Base-by-base conservation (phyloP, 441 rosid genomes). In the Kokia cookei region DNA sequence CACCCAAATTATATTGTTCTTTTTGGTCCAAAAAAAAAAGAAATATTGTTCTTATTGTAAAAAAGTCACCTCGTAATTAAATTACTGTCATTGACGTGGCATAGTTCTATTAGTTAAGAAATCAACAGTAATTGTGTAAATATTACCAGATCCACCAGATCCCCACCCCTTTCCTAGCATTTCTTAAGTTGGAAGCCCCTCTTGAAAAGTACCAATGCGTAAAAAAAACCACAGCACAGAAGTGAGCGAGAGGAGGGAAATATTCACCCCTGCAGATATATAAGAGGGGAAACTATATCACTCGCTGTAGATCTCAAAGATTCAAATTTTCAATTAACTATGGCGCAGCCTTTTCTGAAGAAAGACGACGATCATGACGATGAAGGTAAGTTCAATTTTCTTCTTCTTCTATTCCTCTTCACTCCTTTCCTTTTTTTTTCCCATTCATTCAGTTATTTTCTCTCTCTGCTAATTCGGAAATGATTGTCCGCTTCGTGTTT, bases 351-450 rank as follows among this genome's bases (percentile, higher is more conserved):
- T 47, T 84, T 87, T 69, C 87, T 90, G 75, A 96, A 96, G 91
- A 96, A 96, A 82, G 98, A 96, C 81, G 99, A 96, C 71, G 99
- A 96, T 85, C 97, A 86, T 74, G 99, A 96, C 84, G 99, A 96
- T 69, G 99, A 96, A 87, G 90, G 99, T 96, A 75, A 66, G 26
- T 45, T 45, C 57, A 47, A 47, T 24, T 6, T 17, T 64, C 43
- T 40, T 62, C 45, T 74, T 63, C 69, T 51, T 37, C 73, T 5
- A 71, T 73, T 65, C 65, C 59, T 54, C 9, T 12, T 54, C 73
- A 13, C 14, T 24, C 14, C 14, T 37, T 37, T 37, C 1, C 0
- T 29, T 29, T 37, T 37, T 14, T 47, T 47, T 47, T 47, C 1
- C 51, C 51, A 10, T 47, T 47, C 51, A 47, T 47, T 47, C 43